These are phyloP conservation scores for Microbotryum violaceum DNA, from an alignment of 1,284 basidiomycete genomes.

Conservation along the genomic window DNA sequence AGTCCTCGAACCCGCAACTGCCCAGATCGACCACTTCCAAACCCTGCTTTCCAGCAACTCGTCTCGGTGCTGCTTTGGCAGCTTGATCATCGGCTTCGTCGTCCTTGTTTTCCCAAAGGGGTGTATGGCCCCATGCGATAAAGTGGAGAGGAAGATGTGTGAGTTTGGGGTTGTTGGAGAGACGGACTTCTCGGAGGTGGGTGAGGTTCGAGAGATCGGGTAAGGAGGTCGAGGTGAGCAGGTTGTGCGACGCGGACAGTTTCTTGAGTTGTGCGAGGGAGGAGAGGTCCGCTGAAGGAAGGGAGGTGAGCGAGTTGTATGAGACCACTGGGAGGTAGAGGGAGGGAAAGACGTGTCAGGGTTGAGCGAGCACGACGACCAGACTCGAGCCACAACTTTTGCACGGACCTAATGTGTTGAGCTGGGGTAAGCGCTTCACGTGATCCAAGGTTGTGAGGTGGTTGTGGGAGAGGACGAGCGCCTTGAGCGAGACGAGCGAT, in stretches of 20 bases:
- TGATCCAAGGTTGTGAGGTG: conserved; percentile 18
- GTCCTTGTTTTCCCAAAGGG: not conserved
- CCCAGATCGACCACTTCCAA: conserved; percentile 29
- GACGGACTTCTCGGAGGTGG: conserved; percentile 22
- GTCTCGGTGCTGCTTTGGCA: too few relatives aligned
- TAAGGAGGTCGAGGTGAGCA: conserved; percentile 13
- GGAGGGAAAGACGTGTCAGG: not conserved
- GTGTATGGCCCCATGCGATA: conserved; percentile 22
- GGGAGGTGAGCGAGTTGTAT: conserved; percentile 25
- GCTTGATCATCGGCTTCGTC: not conserved
- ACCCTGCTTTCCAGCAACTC: conserved; percentile 3
- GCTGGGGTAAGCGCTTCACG: conserved; percentile 15
- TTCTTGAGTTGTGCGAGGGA: conserved; percentile 29
- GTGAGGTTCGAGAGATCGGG: conserved; percentile 26
- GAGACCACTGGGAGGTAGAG: conserved; percentile 21
- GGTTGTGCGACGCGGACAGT: conserved; percentile 30
- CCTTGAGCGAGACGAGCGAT: conserved; percentile 26
- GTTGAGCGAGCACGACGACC: not conserved
- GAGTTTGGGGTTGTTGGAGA: conserved; percentile 23
- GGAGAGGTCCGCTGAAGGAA: conserved; percentile 19
- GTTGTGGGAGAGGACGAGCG: conserved; percentile 31
- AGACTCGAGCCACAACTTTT: not conserved
- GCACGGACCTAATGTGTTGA: conserved; percentile 25
- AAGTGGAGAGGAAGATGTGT: conserved; percentile 22
- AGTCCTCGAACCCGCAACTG: conserved; percentile 29